These are phyloP conservation scores for Fusarium sp. DNA, from an alignment of 2,329 filamentous ascomycete species.

Conservation along the genomic window DNA sequence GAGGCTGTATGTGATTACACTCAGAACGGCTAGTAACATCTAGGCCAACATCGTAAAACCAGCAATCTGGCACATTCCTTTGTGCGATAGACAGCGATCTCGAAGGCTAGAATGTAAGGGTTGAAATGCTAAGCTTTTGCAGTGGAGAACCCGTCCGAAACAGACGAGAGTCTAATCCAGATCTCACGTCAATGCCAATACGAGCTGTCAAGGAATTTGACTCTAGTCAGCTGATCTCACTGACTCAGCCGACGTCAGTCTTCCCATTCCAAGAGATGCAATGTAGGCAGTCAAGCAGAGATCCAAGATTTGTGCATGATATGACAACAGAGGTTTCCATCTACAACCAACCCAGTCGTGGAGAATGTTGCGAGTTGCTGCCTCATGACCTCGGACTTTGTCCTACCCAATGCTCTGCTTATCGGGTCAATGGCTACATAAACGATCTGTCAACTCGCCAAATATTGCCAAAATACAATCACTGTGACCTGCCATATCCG, in stretches of 20 bases:
- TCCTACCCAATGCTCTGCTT: slow-evolving; percentile 19
- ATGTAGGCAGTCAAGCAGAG: no score
- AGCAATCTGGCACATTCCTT: slow-evolving; percentile 2
- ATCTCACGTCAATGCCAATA: slow-evolving; percentile 1
- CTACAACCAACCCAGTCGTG: not conserved
- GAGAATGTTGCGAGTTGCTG: slow-evolving; percentile 7
- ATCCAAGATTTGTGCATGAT: not conserved
- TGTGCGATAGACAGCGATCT: not conserved
- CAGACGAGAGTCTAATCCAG: slow-evolving; percentile 26
- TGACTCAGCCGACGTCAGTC: slow-evolving; percentile 16
- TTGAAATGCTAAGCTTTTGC: slow-evolving; percentile 40
- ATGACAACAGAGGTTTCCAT: not conserved
- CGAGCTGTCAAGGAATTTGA: slow-evolving; percentile 9
- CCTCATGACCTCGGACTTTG: slow-evolving; percentile 15
- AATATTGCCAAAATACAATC: slow-evolving; percentile 24
- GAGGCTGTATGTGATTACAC: not conserved
- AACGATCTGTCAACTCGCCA: slow-evolving; percentile 31
- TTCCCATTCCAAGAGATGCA: not conserved
- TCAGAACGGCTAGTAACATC: not conserved
- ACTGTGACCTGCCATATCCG: slow-evolving; percentile 29
- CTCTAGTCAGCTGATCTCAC: slow-evolving; percentile 23
- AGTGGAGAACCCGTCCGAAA: slow-evolving; percentile 41
- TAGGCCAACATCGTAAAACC: no score
- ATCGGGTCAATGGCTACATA: slow-evolving; percentile 1
- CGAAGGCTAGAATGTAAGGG: slow-evolving; percentile 6